phyloP scores from a whole-genome alignment of 352 stramenopile genomes.

The Phytophthora citrophthora region DNA sequence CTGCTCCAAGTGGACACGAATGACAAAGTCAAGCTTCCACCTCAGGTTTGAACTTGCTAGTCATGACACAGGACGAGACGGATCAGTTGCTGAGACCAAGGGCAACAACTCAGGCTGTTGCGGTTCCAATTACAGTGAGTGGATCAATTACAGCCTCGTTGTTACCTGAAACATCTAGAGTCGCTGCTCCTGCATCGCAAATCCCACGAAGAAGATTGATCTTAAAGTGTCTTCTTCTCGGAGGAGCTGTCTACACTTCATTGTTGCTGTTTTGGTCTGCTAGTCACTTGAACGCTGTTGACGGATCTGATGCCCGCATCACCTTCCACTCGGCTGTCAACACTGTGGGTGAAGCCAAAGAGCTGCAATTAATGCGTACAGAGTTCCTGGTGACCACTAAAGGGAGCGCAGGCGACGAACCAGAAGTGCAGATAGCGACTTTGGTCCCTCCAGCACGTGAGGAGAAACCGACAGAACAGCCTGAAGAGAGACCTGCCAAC shows the following conservation, averaged over 20 bases:
- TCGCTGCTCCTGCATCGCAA: not conserved
- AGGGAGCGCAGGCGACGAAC: constrained; percentile 4
- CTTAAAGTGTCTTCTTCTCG: constrained; percentile 14
- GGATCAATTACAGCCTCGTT: constrained; percentile 5
- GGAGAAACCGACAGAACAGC: constrained; percentile 1
- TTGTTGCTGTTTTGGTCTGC: constrained; percentile 21
- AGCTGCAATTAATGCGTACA: constrained; percentile 16
- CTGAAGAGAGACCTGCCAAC: not conserved
- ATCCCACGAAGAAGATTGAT: constrained; percentile 6
- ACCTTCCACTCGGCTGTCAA: constrained; percentile 18
- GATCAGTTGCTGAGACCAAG: constrained; percentile 15
- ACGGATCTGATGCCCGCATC: not conserved
- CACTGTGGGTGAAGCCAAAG: constrained; percentile 8
- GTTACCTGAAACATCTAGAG: not conserved
- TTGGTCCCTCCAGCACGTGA: constrained; percentile 15
- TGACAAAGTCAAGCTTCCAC: not conserved
- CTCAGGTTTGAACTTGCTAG: constrained; percentile 19
- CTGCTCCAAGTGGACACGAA: constrained; percentile 13
- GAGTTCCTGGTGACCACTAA: constrained; percentile 11
- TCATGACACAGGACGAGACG: constrained; percentile 18
- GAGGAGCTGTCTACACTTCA: constrained; percentile 16
- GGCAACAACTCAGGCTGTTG: constrained; percentile 1
- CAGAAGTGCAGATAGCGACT: not conserved
- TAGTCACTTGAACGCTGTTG: constrained; percentile 7
- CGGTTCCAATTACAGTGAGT: not conserved